These are phyloP conservation scores for Kuraishia piskuri DNA, from an alignment of 805 yeast genomes.

Conservation along the genomic window DNA sequence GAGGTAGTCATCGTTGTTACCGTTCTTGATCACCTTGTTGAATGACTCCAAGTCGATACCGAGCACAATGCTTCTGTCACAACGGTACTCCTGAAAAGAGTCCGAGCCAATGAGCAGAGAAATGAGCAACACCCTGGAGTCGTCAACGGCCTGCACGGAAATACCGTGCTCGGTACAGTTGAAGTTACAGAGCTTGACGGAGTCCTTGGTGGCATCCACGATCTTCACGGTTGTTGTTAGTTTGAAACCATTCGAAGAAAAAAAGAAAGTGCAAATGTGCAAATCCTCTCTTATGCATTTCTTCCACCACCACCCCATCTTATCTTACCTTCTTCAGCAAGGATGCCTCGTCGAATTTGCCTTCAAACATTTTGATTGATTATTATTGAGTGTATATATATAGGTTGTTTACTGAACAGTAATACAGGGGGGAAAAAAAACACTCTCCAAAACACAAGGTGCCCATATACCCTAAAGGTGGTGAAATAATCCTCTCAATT, in stretches of 20 bases:
- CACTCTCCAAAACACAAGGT: not conserved
- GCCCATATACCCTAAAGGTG: not conserved
- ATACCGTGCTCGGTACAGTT: slow-evolving; percentile 94
- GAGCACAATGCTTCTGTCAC: slow-evolving; percentile 87
- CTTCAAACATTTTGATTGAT: slow-evolving; percentile 74
- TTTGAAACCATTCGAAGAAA: slow-evolving; percentile 1
- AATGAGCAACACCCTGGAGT: slow-evolving; percentile 89
- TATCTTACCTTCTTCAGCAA: slow-evolving; percentile 65
- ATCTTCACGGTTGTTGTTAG: slow-evolving; percentile 32
- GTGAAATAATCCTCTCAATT: not conserved
- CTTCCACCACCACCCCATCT: too few relatives aligned
- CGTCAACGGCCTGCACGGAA: slow-evolving; percentile 95
- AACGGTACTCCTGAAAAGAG: slow-evolving; percentile 86
- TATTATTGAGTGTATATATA: not conserved
- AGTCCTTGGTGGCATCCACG: slow-evolving; percentile 89
- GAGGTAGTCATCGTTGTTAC: slow-evolving; percentile 80
- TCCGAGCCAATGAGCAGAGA: slow-evolving; percentile 81
- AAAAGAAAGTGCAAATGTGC: too few relatives aligned
- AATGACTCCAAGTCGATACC: slow-evolving; percentile 89
- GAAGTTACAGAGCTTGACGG: slow-evolving; percentile 92
- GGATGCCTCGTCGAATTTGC: slow-evolving; percentile 89
- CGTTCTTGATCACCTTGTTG: slow-evolving; percentile 83
- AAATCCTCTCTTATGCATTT: too few relatives aligned
- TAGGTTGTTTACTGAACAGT: not conserved
- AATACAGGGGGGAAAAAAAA: too few relatives aligned